Evolutionary conservation across 1,139 yeast genomes (phyloP), one percentile per base, ranked within the genome.

Genomic region (Tardiomyces digboiensis): DNA sequence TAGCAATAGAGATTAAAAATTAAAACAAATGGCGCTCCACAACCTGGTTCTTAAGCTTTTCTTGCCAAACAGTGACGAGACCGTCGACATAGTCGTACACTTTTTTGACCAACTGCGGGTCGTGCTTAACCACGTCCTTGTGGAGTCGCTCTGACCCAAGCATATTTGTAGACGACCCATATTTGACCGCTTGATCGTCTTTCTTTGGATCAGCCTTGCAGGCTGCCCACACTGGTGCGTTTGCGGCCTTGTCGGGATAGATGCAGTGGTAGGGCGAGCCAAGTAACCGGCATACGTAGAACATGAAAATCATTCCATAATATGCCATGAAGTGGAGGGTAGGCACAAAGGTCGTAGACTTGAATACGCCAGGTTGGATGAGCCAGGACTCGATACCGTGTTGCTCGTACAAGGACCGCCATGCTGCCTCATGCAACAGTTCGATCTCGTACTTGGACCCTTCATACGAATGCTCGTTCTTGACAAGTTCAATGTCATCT

Each of bases 361-460:
- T 81, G 63, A 93, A 88, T 29, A 93, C 86, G 16, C 99, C 99
- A 0, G 99, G 99, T 51, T 91, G 97, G 7, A 85, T 80, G 40
- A 91, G 68, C 64, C 83, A 86, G 57, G 84, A 89, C 39, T 68
- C 68, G 42, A 91, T 76, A 1, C 79, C 82, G 45, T 71, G 56
- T 13, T 72, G 54, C 23, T 65, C 54, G 37, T 62, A 57, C 54
- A 85, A 64, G 19, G 66, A 55, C 48, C 75, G 60, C 59, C 75
- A 82, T 1, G 87, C 76, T 4, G 86, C 89, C 41, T 74, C 62
- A 62, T 91, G 97, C 42, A 88, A 64, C 47, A 89, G 71, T 60
- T 93, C 98, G 36, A 91, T 80, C 50, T 84, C 69, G 56, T 96
- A 71, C 60, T 93, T 93, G 1, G 97, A 87, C 4, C 96, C 95